Conservation (phyloP, 441 rosid genomes). For the Rhodomyrtus psidioides region DNA sequence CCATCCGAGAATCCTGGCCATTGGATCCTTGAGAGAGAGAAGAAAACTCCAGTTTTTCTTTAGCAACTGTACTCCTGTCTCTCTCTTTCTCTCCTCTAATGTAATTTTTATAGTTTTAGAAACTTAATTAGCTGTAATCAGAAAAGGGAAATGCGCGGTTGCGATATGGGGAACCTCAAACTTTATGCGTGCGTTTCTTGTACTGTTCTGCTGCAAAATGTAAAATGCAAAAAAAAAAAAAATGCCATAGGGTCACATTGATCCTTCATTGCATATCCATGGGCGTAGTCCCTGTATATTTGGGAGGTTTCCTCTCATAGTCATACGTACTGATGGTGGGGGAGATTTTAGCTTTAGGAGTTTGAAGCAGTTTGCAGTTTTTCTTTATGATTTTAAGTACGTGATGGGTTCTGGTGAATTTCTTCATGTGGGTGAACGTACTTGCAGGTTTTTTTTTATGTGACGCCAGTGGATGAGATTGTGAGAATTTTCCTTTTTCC, state of each 20-base stretch:
- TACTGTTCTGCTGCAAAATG: not conserved
- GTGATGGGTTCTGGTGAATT: not conserved
- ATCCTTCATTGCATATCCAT: not conserved
- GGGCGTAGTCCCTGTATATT: not conserved
- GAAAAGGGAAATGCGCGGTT: not conserved
- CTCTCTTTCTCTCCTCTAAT: not conserved
- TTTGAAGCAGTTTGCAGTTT: not conserved
- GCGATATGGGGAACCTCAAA: not conserved
- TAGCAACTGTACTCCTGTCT: not conserved
- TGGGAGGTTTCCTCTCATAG: not conserved
- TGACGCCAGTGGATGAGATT: not conserved
- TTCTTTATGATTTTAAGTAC: not conserved
- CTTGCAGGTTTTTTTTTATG: not conserved
- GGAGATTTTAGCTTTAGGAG: not conserved
- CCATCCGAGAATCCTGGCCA: conserved; percentile 39
- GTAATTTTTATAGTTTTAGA: not conserved
- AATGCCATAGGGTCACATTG: not conserved
- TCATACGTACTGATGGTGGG: not conserved
- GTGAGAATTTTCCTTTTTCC: not conserved
- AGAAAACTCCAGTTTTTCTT: not conserved
- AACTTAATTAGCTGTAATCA: not conserved
- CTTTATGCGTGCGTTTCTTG: not conserved
- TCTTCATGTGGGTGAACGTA: not conserved
- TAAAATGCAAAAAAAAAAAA: not conserved
- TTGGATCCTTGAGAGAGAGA: conserved; percentile 17